Evolutionary conservation across 2,329 filamentous ascomycete species (phyloP), one percentile per base, ranked within the genome.

Genomic region (Trichoderma asperellum): DNA sequence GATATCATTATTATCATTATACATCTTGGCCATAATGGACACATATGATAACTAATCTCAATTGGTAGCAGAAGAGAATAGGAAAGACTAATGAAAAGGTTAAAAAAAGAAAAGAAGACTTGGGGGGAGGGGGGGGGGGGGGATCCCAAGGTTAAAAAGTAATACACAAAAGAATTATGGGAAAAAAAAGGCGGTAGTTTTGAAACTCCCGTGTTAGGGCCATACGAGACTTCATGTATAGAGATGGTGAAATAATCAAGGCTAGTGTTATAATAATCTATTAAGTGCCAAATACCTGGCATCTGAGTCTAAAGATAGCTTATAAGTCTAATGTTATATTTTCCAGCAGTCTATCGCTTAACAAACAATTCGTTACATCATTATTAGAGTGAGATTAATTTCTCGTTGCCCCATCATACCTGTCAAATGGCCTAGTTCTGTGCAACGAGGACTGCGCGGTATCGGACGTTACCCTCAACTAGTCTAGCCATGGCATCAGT

Each of bases 401-500:
- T 35, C 16, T 6, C 18, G 32, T 24, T 68, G 34, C 35, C 14
- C 10, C 62, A 16, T 8, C 35, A 47, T 10, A 43, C n/a, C 5
- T 43, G 29, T 14, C 12, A 32, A 35, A 27, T 29, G 29, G 12
- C 24, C 34, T 66, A 68, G 56, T 68, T 68, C 35, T 68, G 57
- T 14, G 66, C 66, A 35, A 68, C 66, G 5, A 68, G 66, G 35
- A 68, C 66, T 6, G 58, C 66, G 18, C 66, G 66, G 16, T 68
- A 68, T 43, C 66, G 58, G 11, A 68, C 52, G 2, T 55, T 47
- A 14, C 66, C 66, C 27, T 68, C 10, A 4, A 29, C 34, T 35
- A 68, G 21, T n/a, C 57, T 37, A 12, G 40, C 47, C 66, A 68
- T 68, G 34, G 66, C 66, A 35, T 68, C 58, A 16, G 82, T 81